phyloP scores from a whole-genome alignment of 176 grass and related monocot species.

The Otatea glauca region DNA sequence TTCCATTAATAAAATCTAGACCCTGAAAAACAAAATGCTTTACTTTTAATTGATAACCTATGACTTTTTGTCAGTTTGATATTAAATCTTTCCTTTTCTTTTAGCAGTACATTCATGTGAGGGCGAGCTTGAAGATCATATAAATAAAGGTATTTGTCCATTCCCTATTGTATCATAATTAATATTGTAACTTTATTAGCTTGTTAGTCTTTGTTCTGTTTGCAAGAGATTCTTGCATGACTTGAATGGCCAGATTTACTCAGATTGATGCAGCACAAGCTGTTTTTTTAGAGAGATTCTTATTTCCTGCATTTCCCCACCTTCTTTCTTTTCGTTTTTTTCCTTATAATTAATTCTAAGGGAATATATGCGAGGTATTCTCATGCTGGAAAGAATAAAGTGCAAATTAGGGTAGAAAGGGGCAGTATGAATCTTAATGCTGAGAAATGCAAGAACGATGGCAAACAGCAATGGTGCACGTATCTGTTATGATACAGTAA shows the following conservation, averaged over 20 bases:
- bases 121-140: constrained; percentile 55
- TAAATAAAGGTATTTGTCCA: constrained; percentile 53
- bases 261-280: background rate
- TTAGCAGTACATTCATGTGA: constrained; percentile 56
- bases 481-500: background rate
- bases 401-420: no score
- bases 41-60: background rate
- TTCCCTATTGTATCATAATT: constrained; percentile 17
- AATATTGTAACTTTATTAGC: background rate
- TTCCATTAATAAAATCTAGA: constrained; percentile 21
- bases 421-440: no score
- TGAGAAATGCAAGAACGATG: background rate
- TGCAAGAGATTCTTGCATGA: background rate
- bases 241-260: background rate
- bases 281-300: background rate
- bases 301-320: background rate
- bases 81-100: constrained; percentile 9
- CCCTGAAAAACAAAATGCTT: background rate
- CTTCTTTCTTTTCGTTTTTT: background rate
- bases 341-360: no score
- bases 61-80: constrained; percentile 9
- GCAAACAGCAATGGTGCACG: background rate
- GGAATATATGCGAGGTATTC: no score
- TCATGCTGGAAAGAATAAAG: no score
- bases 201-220: constrained; percentile 27